Base-by-base conservation (phyloP, 148 eudicot species). In the Persicaria maculosa region DNA sequence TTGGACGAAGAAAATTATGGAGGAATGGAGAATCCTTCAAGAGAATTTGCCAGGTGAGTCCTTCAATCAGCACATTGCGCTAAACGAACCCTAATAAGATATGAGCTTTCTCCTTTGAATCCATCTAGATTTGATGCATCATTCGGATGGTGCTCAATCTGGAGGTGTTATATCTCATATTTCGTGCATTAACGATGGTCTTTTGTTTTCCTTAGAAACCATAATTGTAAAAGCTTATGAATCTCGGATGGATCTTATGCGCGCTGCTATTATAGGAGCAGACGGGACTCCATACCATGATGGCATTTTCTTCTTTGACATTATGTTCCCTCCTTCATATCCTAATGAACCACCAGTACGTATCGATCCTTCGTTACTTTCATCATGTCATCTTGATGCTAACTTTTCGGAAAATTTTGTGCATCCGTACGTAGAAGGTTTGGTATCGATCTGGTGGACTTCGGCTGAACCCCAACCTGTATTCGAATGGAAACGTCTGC, bases 231-330 rank as follows among this genome's bases (percentile, higher is more conserved):
- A 95, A 81, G 88, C 77, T 25, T 92, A 88, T 74, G 90, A 88
- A 76, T 62, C 85, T 22, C 80, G 92, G 79, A 83, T 88, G 85
- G 92, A 92, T 84, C 88, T 92, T 19, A 74, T 92, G 85, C 85
- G 97, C 78, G 87, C 88, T 57, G 81, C 85, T 62, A 88, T 88
- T 77, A 73, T 86, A 46, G 93, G 91, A 57, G 92, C 93, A 46
- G 80, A 86, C 16, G 93, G 97, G 47, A 89, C 97, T 74, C 97
- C 97, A n/a, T 91, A 91, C 79, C 97, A 91, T 73, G 93, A 91
- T 74, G 97, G 97, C 52, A 88, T 91, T 64, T 91, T 87, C 45
- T 83, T 86, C 74, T 89, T 91, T 83, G 97, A 91, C 77, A 84
- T 76, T 47, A 75, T 76, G 52, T 89, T 91, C 74, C 93, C 97